A percentile compares a stretch with the other conserved stretches of the same genome.
These are phyloP conservation scores for Ophiognomonia clavigignenti-juglandacearum DNA, from an alignment of 2,329 filamentous ascomycete genomes.

Conservation along the genomic window DNA sequence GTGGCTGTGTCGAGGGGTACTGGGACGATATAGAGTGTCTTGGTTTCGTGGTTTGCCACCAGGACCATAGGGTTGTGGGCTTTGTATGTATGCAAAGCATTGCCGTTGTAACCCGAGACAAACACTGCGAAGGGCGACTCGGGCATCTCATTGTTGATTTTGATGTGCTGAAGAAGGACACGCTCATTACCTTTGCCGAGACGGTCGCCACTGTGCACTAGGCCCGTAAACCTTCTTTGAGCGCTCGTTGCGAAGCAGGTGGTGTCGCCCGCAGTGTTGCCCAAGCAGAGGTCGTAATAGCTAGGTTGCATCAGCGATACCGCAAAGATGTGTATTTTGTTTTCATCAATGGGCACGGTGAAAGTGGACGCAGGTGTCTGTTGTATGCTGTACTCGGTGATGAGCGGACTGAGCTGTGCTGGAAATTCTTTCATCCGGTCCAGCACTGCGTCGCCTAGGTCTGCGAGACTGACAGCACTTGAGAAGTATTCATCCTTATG, in stretches of 20 bases:
- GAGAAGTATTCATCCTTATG: not conserved
- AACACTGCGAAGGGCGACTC: not conserved
- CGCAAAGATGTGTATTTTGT: not conserved
- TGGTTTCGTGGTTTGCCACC: not conserved
- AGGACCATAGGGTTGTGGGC: not conserved
- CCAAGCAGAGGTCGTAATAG: not conserved
- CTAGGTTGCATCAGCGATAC: not conserved
- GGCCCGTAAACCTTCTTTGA: not conserved
- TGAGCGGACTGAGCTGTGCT: not conserved
- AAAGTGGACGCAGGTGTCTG: not conserved
- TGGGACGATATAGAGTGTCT: not conserved
- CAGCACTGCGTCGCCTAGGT: not conserved
- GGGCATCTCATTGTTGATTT: not conserved
- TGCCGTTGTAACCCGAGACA: not conserved
- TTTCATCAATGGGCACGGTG: not conserved
- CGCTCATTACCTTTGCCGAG: not conserved
- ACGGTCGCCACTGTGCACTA: not conserved
- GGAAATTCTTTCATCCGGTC: not conserved
- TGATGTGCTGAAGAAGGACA: not conserved
- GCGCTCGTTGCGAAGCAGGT: not conserved
- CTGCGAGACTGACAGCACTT: not conserved
- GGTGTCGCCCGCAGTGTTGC: not conserved
- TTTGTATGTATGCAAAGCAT: not conserved
- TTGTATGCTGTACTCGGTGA: not conserved
- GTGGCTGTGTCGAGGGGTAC: not conserved